Evolutionary conservation across 139 green algal species (phyloP), one percentile per base, ranked within the genome.

Genomic region (Asterochloris erici): DNA sequence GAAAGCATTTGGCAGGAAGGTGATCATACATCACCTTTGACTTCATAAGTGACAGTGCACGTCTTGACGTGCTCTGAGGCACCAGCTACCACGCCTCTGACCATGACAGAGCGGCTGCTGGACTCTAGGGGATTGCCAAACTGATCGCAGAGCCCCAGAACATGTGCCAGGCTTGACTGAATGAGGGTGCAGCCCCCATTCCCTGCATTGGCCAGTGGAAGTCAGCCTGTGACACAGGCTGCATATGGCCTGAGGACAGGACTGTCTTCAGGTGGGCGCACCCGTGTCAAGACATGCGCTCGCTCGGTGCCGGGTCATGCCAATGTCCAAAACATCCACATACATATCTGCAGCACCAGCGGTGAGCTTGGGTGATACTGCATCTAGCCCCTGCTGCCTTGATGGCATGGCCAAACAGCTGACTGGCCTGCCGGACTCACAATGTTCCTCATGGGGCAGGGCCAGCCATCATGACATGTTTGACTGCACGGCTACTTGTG

Each of bases 171-270:
- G 21, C n/a, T 24, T 24, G 23, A n/a, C 16, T 70, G 81, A 38
- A 86, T 86, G 10, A 86, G 63, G 0, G 83, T 86, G 38, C 29
- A 73, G 14, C 83, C 83, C 26, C 60, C 83, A 76, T 86, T 86
- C 0, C 83, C 83, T 86, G 70, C 73, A 68, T 0, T 23, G 2
- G 66, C 47, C 38, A 54, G 38, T 54, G 38, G 38, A 6, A 54
- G 38, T 54, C 38, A 54, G 38, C 38, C 38, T 54, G 38, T 54
- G 38, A 54, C 38, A 54, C 38, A 54, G 38, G 38, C 38, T 54
- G 38, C 6, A 54, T 54, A 6, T 6, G 6, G 2, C 38, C 6
- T 54, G 38, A 54, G 38, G 38, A 54, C 38, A 54, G 38, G 14
- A 19, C 61, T 27, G 21, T 27, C 21, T 21, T 23, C 28, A 54